Evolutionary conservation across 2,329 filamentous ascomycete species (phyloP).

Genomic region (Ceratocystis alfenasii): DNA sequence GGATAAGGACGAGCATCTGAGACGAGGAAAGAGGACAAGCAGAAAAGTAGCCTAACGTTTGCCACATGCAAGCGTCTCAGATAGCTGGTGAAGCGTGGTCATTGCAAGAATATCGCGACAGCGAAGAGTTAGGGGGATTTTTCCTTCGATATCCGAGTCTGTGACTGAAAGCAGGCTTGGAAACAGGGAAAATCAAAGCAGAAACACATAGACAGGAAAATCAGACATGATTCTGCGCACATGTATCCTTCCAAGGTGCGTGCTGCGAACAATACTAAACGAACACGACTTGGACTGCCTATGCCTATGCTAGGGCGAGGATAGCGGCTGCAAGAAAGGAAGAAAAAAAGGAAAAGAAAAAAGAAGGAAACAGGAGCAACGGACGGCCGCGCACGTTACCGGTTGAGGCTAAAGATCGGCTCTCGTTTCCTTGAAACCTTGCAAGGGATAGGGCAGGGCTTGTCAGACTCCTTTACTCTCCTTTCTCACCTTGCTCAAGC

Average conservation of each 20-base stretch:
- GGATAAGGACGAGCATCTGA: background rate
- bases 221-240: too few species aligned
- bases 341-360: background rate
- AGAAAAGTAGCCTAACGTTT: too few species aligned
- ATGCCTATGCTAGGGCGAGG: background rate
- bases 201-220: background rate
- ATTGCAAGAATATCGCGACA: too few species aligned
- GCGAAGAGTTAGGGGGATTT: too few species aligned
- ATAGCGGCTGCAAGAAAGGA: too few species aligned
- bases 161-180: too few species aligned
- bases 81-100: too few species aligned
- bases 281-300: background rate
- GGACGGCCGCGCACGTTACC: too few species aligned
- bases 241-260: too few species aligned
- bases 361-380: background rate
- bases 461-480: background rate
- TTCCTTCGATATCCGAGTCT: too few species aligned
- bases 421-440: background rate
- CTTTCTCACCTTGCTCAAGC: background rate
- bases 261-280: background rate
- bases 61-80: too few species aligned
- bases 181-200: background rate
- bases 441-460: background rate
- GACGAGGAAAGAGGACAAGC: background rate
- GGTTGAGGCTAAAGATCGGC: background rate